Evolutionary conservation across 176 grass and related monocot species (phyloP).

Genomic region (Eleusine coracana): DNA sequence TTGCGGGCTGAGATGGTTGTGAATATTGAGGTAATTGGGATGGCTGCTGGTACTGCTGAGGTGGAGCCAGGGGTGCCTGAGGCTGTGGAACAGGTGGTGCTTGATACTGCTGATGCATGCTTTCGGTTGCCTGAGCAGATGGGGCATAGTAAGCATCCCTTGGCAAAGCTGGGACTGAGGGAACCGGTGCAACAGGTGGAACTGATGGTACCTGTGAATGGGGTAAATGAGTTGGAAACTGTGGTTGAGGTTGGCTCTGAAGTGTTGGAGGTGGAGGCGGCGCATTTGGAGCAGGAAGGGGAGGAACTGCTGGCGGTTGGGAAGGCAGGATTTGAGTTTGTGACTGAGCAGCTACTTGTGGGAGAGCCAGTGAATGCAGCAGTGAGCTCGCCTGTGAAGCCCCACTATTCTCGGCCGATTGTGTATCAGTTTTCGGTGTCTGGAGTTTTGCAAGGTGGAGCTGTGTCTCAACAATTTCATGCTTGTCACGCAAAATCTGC

Average conservation of each 20-base stretch:
- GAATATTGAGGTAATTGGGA: constrained; percentile 63
- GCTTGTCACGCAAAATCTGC: constrained; percentile 81
- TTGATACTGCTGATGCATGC: constrained; percentile 67
- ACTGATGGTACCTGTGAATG: constrained; percentile 55
- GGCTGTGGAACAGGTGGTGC: constrained; percentile 47
- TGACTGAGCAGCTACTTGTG: constrained; percentile 39
- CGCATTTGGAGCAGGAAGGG: constrained; percentile 69
- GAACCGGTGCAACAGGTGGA: constrained; percentile 31
- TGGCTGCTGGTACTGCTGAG: constrained; percentile 50
- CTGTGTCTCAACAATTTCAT: constrained; percentile 81
- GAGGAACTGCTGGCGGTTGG: constrained; percentile 50
- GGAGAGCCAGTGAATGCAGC: constrained; percentile 38
- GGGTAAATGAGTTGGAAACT: constrained; percentile 40
- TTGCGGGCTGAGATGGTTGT: constrained; percentile 43
- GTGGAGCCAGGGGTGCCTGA: constrained; percentile 39
- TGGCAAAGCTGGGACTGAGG: constrained; percentile 41
- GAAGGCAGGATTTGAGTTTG: constrained; percentile 47
- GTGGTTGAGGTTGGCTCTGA: constrained; percentile 54
- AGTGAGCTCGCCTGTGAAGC: constrained; percentile 36
- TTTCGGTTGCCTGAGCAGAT: constrained; percentile 52
- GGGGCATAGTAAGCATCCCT: constrained; percentile 56
- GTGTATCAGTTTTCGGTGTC: constrained; percentile 34
- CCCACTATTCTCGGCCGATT: constrained; percentile 32
- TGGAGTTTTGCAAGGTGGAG: constrained; percentile 80
- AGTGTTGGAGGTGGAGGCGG: constrained; percentile 53